Evolutionary conservation across 768 basidiomycete genomes (phyloP), one percentile per base, ranked within the genome.

Genomic region (Pisolithus sp.): DNA sequence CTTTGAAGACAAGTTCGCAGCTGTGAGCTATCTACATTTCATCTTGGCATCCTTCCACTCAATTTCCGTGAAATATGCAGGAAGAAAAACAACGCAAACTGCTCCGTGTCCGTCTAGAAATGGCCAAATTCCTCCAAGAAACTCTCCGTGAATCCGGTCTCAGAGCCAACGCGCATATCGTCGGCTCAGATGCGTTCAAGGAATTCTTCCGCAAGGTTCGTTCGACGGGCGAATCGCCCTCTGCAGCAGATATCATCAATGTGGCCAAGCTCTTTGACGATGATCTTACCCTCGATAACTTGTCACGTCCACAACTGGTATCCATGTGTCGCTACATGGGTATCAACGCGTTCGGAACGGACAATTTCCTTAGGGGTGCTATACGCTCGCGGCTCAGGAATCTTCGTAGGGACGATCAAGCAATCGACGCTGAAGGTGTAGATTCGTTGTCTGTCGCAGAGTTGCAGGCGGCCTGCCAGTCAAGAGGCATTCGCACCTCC

Each of bases 91-190:
- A 95, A 62, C 85, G 95, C 60, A 98, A 97, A 65, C 77, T 97
- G 3, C 84, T 99, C 42, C 85, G 93, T 52, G 92, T 96, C 24
- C 80, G 95, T 52, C 76, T 99, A 34, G 94, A 96, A 67, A 98
- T 97, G 95, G 96, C 96, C 61, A 98, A 99, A 65, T 99, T 98
- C 77, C 76, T 99, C 23, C 95, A 97, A 61, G 96, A 99, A 68
- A 98, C 96, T 0, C 79, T 99, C 42, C 83, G 91, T 37, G 96
- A 97, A 72, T 92, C 89, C 2, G 93, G 92, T 37, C 76, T 97
- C 53, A 93, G 90, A 67, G 91, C 91, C 8, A 91, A 90, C 54
- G 83, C 86, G 18, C 93, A 95, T 64, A 96, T 99, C 52, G 83
- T 97, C 53, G 89, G 92, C 56, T 87, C 81, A 39, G 94, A 96